Percentiles rank a stretch among this genome's conserved stretches.
Conservation (phyloP, 139 green algal genomes). For the Chlamydomonas sp. region DNA sequence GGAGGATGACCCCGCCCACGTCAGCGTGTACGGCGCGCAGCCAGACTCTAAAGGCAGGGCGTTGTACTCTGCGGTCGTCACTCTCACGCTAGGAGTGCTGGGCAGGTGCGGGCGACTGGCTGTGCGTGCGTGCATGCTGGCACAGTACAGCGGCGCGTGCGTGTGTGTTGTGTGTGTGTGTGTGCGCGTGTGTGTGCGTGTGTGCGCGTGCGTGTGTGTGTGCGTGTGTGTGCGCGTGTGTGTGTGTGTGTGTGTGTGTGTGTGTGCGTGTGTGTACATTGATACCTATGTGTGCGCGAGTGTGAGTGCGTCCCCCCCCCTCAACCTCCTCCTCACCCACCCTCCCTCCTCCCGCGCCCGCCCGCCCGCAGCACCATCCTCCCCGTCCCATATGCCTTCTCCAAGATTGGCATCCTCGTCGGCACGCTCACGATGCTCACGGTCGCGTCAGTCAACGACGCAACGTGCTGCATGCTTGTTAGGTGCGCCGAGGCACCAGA, state of each 20-base stretch:
- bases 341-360: conserved; percentile 62
- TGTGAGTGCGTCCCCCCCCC: background rate
- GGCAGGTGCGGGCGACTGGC: conserved; percentile 18
- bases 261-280: conserved; percentile 7
- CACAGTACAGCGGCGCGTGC: too few relatives aligned
- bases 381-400: conserved; percentile 67
- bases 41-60: background rate
- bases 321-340: conserved; percentile 15
- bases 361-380: conserved; percentile 51
- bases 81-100: conserved; percentile 30
- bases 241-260: too few relatives aligned
- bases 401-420: conserved; percentile 47
- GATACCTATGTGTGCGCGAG: background rate
- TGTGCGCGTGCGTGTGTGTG: too few relatives aligned
- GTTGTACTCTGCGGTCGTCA: conserved; percentile 30
- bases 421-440: conserved; percentile 46
- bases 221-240: too few relatives aligned
- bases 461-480: conserved; percentile 39
- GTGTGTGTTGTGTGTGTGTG: too few relatives aligned
- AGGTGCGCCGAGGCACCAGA: background rate
- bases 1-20: conserved; percentile 19
- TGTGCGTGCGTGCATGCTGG: too few relatives aligned
- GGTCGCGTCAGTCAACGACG: conserved; percentile 53
- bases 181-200: too few relatives aligned
- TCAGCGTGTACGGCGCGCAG: conserved; percentile 9